phyloP scores from a whole-genome alignment of 176 grass and related monocot species.

The Miscanthus lutarioriparius region DNA sequence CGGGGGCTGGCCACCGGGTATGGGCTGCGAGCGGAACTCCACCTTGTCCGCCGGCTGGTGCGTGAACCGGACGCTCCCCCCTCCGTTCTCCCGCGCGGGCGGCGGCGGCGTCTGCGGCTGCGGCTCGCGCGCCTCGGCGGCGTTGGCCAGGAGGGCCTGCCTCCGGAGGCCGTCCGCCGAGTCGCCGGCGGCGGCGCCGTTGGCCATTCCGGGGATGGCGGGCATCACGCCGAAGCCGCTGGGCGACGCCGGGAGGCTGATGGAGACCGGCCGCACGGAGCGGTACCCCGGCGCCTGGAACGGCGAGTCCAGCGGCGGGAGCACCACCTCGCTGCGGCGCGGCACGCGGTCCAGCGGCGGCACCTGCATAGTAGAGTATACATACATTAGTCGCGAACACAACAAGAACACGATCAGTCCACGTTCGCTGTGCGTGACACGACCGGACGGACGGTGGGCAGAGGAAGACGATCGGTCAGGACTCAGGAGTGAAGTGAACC shows the following conservation, averaged over 20 bases:
- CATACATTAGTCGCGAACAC: background rate
- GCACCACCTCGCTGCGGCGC: conserved; percentile 33
- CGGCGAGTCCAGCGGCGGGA: conserved; percentile 40
- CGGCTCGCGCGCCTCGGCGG: background rate
- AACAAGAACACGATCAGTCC: background rate
- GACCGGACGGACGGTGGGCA: background rate
- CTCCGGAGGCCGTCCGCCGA: background rate
- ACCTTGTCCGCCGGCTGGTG: conserved; percentile 40
- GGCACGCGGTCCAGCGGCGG: conserved; percentile 21
- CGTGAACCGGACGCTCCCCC: conserved; percentile 6
- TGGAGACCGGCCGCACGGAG: conserved; percentile 47
- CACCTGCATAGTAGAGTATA: too few relatives aligned
- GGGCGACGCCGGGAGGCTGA: conserved; percentile 80
- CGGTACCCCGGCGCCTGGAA: conserved; percentile 35
- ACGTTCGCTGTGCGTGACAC: background rate
- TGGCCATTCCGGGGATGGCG: background rate
- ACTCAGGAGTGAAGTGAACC: too few relatives aligned
- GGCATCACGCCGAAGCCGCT: conserved; percentile 25
- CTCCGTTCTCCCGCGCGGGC: background rate
- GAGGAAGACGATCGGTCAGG: background rate
- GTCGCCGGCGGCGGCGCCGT: background rate
- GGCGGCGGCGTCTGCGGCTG: background rate
- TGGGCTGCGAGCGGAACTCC: conserved; percentile 78
- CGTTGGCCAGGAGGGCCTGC: conserved; percentile 21
- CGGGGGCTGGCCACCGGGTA: conserved; percentile 2